Base-by-base conservation (phyloP, 345 rosid species). In the Arabidopsis suecica region DNA sequence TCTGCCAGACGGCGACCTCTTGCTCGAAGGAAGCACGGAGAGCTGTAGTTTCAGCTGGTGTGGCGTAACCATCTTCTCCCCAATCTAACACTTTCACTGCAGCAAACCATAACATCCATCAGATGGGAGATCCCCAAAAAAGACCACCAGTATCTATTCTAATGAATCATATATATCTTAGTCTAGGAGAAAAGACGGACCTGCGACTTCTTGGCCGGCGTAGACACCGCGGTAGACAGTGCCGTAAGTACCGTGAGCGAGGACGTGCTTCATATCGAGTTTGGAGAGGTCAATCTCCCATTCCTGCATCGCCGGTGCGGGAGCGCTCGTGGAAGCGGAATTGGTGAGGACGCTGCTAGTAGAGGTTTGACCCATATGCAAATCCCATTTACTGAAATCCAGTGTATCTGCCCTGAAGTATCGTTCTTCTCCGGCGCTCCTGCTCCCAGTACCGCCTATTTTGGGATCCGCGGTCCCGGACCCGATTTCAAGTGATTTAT, bases 1-100 rank as follows among this genome's bases (percentile, higher is more conserved):
- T 91, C 79, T 91, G 88, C 94, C 97, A 91, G 72, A 91, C 94
- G 69, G 91, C 93, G 68, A 91, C 97, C 83, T 91, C 97, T 83
- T 91, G 89, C 70, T 65, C 86, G 67, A 91, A 91, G 78, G 97
- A 86, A 71, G 89, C 62, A 72, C 94, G 84, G 6, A 91, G 75
- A 54, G 88, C 82, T 2, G 89, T 80, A 37, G 88, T 75, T 78
- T 84, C 91, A 67, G 89, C 83, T 8, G 85, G 79, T 22, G 97
- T 79, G 41, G 83, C 80, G 37, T 77, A 57, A 22, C 92, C 92
- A 74, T 91, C 94, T 80, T 86, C 94, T 18, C 94, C 97, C 97
- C 94, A 91, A 55, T 91, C 92, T 79, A 91, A 81, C 20, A 87
- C 74, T 78, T 91, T 91, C 69, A 91, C 97, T 88, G 82, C 75